A percentile compares a stretch with the other conserved stretches of the same genome.
Evolutionary conservation across 176 grass and related monocot genomes (phyloP).

Genomic region (Carex scoparia): DNA sequence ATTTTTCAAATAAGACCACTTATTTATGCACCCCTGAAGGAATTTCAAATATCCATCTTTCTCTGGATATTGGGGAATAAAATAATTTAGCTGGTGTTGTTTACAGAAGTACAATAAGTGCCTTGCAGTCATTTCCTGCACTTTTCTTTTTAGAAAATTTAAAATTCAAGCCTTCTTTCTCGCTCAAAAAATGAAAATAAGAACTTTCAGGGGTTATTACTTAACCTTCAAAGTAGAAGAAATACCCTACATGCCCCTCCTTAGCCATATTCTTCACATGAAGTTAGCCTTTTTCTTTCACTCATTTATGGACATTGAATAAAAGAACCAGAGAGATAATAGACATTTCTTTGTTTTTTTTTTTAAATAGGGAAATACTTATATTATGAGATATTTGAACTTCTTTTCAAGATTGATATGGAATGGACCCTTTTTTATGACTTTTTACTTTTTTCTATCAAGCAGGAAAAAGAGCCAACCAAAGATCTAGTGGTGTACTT

Average conservation of each 20-base stretch:
- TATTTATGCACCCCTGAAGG: background rate
- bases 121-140: background rate
- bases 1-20: background rate
- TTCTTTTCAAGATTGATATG: background rate
- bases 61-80: background rate
- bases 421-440: constrained; percentile 7
- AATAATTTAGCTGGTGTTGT: background rate
- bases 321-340: background rate
- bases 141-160: background rate
- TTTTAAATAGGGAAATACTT: background rate
- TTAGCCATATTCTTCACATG: background rate
- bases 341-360: background rate
- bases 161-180: background rate
- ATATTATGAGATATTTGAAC: background rate
- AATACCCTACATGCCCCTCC: background rate
- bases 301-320: background rate
- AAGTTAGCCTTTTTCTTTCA: background rate
- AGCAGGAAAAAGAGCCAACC: constrained; percentile 78
- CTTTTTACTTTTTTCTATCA: constrained; percentile 9
- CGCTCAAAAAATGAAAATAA: background rate
- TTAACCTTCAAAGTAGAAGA: background rate
- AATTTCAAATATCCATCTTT: background rate
- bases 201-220: background rate
- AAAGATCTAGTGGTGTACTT: constrained; percentile 90
- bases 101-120: background rate